Evolutionary conservation across 352 stramenopile species (phyloP), one percentile per base, ranked within the genome.

Genomic region (Globisporangium iwayamae): DNA sequence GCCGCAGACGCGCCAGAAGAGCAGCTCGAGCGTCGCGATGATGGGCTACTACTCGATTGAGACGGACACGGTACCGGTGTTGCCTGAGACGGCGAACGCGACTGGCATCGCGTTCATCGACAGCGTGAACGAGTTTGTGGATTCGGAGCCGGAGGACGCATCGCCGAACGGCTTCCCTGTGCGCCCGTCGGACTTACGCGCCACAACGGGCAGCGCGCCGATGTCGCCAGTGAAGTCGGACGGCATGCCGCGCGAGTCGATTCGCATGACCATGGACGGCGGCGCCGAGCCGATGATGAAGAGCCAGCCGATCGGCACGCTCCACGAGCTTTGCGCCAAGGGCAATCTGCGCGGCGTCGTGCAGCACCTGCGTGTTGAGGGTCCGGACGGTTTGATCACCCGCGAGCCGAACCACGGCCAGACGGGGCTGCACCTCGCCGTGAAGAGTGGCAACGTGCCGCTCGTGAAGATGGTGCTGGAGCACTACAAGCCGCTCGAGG

Each of bases 351-450:
- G 86, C 22, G 78, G 80, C 43, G 81, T 89, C 13, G 76, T 93
- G 55, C 84, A 93, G 68, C 74, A 90, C 66, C 65, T 93, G 55
- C 79, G 83, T 51, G 82, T 89, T n/a, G 72, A 91, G 28, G 86
- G 86, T 8, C 67, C 83, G 1, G 84, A 92, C 20, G 76, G 65
- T 16, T 56, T 95, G 46, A 71, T 90, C 50, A 71, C 83, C 43
- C 86, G 86, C 41, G 86, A 95, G 51, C 79, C 86, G 8, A 95
- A 95, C 68, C 86, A 95, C 66, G 86, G 86, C 20, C 86, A 95
- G 67, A 93, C 84, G 14, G 81, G 84, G 14, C 68, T 95, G 25
- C 86, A 95, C 52, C 67, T 93, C 41, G 86, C 86, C 0, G 86
- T 91, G 51, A 93, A 93, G 75, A 93, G 84, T 22, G 86, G 86